Evolutionary conservation across 768 basidiomycete genomes (phyloP).

Genomic region (Leccinum subtestaceum): DNA sequence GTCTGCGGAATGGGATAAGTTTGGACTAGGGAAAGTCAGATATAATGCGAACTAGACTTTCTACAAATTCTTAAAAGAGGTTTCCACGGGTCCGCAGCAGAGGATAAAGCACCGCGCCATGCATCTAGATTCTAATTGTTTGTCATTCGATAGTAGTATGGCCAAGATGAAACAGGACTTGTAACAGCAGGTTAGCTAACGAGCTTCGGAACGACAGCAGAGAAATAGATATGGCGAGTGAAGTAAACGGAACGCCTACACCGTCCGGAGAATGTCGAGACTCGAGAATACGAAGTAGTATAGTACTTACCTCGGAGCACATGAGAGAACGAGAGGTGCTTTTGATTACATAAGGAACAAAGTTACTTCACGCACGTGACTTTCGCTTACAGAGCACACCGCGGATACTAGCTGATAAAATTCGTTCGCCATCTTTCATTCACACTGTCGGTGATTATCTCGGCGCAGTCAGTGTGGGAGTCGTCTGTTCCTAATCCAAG

Average conservation of each 20-base stretch:
- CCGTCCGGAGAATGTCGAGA: neutral
- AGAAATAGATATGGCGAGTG: neutral
- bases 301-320: neutral
- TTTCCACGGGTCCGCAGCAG: neutral
- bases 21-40: neutral
- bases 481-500: neutral
- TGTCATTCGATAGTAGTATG: neutral
- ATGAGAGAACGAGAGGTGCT: neutral
- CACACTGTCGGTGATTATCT: neutral
- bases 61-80: neutral
- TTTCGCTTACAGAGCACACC: neutral
- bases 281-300: neutral
- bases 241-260: neutral
- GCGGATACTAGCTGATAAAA: neutral
- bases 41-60: neutral
- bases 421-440: neutral
- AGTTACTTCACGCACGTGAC: conserved; percentile 16
- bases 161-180: neutral
- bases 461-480: neutral
- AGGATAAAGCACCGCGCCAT: neutral
- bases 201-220: neutral
- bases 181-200: neutral
- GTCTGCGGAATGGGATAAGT: neutral
- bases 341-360: neutral
- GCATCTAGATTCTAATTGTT: neutral